These are phyloP conservation scores for Hypoxylon fuscum DNA, from an alignment of 495 filamentous ascomycete species.

Conservation along the genomic window DNA sequence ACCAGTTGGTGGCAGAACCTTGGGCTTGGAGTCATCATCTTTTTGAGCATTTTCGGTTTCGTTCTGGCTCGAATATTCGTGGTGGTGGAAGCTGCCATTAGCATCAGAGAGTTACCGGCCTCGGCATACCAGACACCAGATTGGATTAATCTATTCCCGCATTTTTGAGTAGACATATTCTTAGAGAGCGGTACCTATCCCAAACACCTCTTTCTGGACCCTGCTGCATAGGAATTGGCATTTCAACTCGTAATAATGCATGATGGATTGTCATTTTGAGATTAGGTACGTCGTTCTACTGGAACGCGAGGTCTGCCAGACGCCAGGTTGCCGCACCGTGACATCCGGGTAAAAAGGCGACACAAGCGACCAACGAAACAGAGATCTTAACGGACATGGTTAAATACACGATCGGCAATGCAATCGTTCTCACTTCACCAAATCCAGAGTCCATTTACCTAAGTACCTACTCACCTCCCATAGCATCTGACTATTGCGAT, in stretches of 20 bases:
- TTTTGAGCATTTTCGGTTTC: slow-evolving; percentile 5
- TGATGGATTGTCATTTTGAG: background rate
- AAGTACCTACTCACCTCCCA: no score
- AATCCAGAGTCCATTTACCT: background rate
- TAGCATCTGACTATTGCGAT: background rate
- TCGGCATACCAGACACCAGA: slow-evolving; percentile 31
- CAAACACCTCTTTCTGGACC: no score
- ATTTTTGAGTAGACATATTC: slow-evolving; percentile 20
- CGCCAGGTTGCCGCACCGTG: slow-evolving; percentile 4
- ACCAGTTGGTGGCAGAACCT: slow-evolving; percentile 20
- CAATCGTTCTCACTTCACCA: background rate
- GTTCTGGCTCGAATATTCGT: slow-evolving; percentile 27
- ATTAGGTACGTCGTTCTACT: no score
- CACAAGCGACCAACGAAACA: background rate
- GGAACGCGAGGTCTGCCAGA: no score
- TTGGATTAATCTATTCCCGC: slow-evolving; percentile 30
- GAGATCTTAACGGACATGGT: background rate
- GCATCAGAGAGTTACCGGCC: slow-evolving; percentile 24
- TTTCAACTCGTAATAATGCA: background rate
- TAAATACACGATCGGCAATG: slow-evolving; percentile 3
- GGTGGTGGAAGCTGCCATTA: slow-evolving; percentile 28
- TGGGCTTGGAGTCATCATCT: slow-evolving; percentile 4
- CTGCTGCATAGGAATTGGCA: slow-evolving; percentile 10
- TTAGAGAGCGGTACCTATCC: no score
- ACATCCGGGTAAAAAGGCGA: slow-evolving; percentile 21